Evolutionary conservation across 2,329 filamentous ascomycete species (phyloP), one percentile per base, ranked within the genome.

Genomic region (Alternaria angustiovoidea): DNA sequence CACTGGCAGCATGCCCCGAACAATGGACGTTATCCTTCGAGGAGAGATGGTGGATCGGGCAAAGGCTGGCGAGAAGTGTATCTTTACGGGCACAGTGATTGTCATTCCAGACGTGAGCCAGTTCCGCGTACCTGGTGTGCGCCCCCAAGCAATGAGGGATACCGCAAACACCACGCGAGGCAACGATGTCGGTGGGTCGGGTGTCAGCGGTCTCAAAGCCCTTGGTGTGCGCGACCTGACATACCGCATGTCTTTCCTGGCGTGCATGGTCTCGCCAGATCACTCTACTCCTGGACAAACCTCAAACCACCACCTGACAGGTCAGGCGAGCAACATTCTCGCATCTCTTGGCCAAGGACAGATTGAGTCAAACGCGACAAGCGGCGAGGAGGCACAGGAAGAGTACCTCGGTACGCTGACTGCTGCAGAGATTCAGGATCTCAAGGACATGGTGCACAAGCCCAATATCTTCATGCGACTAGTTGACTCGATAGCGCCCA

Each of bases 21-120:
- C 95, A 3, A 95, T 99, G 88, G 95, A 99, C 73, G 91, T 99
- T 42, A 97, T 99, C 68, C 81, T 99, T 34, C 90, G 95, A 62
- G 95, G 95, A 73, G 95, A 99, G 78, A 97, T 99, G 82, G 95
- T 99, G 26, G 95, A 99, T 73, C 89, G 95, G 52, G 94, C 94
- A 53, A 98, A 98, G 82, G 95, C 95, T 49, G 95, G 95, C 65
- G 95, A 99, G 80, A 97, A 96, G 80, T 99, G 95, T 78, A 92
- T 99, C 73, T 99, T 99, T 79, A 98, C 94, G 0, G 95, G 95
- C 65, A 94, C 94, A 5, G 81, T 98, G 65, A 98, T 99, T 62
- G 95, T 99, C 18, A 93, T 99, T 34, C 95, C 95, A 0, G 95
- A 99, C 77, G 93, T 99, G 62, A 97, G 93, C 75, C 95, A 98